Conservation (phyloP, 345 rosid species). For the Salix purpurea region DNA sequence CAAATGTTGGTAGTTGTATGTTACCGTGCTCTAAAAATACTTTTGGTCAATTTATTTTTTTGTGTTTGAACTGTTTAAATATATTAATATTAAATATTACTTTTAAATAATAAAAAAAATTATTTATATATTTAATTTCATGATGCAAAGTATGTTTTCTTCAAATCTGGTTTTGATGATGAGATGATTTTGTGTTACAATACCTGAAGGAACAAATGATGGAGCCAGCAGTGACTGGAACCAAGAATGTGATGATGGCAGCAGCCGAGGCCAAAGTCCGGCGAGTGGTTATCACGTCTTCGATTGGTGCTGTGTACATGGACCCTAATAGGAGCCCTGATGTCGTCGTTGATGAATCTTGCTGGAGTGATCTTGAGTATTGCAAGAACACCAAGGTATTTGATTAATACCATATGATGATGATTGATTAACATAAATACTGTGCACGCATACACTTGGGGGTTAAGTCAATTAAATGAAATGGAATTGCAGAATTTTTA, state of each 20-base stretch:
- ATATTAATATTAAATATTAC: too few relatives aligned
- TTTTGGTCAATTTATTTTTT: too few relatives aligned
- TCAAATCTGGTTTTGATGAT: not conserved
- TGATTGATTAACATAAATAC: too few relatives aligned
- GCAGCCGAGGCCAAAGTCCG: conserved; percentile 80
- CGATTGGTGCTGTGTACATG: conserved; percentile 90
- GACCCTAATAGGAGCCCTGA: conserved; percentile 78
- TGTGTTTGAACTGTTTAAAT: too few relatives aligned
- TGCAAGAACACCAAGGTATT: conserved; percentile 89
- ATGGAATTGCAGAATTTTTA: conserved; percentile 72
- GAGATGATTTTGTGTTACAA: not conserved
- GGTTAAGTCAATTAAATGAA: too few relatives aligned
- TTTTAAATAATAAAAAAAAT: too few relatives aligned
- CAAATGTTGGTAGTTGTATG: too few relatives aligned
- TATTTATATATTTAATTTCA: too few relatives aligned
- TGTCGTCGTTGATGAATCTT: conserved; percentile 72
- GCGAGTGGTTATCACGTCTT: conserved; percentile 89
- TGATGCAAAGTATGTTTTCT: too few relatives aligned
- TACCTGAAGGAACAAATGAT: conserved; percentile 74
- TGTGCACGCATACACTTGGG: too few relatives aligned
- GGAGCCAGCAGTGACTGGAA: conserved; percentile 94
- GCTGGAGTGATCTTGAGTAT: conserved; percentile 95
- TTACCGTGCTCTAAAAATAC: too few relatives aligned
- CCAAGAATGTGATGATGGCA: conserved; percentile 71
- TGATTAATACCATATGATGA: not conserved